Evolutionary conservation across 805 yeast genomes (phyloP).

Genomic region (Candida schatavii): DNA sequence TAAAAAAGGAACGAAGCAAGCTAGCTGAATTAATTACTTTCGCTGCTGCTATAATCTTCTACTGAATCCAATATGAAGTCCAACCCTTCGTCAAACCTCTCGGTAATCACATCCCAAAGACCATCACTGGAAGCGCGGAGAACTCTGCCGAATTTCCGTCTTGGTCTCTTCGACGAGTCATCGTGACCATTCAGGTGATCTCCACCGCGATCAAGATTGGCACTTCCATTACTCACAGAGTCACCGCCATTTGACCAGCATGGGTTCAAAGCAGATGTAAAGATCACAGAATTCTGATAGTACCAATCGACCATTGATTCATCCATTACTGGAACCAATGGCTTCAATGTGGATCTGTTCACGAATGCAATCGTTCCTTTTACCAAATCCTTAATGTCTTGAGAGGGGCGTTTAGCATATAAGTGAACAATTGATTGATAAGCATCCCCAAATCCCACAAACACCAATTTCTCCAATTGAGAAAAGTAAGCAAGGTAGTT

Average conservation of each 20-base stretch:
- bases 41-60: constrained; percentile 46
- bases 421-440: constrained; percentile 84
- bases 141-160: constrained; percentile 90
- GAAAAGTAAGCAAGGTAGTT: constrained; percentile 74
- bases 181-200: constrained; percentile 20
- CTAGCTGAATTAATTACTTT: constrained; percentile 11
- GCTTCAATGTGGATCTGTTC: constrained; percentile 66
- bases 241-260: constrained; percentile 61
- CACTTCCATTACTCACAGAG: constrained; percentile 16
- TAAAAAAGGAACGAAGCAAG: constrained; percentile 1
- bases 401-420: constrained; percentile 70
- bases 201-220: constrained; percentile 6
- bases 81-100: constrained; percentile 79
- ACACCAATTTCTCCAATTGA: constrained; percentile 63
- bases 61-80: constrained; percentile 80
- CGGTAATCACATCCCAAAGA: constrained; percentile 71
- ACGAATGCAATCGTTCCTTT: constrained; percentile 70
- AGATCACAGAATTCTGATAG: constrained; percentile 78
- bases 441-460: constrained; percentile 88
- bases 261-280: constrained; percentile 69
- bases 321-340: constrained; percentile 83
- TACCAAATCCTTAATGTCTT: constrained; percentile 55
- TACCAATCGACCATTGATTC: constrained; percentile 92
- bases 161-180: constrained; percentile 59
- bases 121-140: constrained; percentile 71